Evolutionary conservation across 208 protist genomes (phyloP).

Genomic region (Zelonia costaricensis): DNA sequence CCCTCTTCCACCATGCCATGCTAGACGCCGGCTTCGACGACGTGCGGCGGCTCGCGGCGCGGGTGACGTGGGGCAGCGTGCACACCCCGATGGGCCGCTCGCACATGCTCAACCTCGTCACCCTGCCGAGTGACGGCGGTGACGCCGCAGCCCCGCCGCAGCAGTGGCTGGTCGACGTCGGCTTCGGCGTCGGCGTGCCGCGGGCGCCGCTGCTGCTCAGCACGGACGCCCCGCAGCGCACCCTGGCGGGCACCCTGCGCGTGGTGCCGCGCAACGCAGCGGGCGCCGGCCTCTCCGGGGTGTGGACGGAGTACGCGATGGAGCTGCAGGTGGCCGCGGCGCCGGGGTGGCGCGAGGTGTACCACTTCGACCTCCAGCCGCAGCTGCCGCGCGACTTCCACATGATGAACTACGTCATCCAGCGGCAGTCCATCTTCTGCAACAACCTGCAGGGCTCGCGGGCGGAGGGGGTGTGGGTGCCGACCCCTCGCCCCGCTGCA

Average conservation of each 20-base stretch:
- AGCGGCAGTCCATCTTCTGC: not conserved
- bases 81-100: constrained; percentile 9
- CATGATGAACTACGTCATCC: constrained; percentile 8
- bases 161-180: constrained; percentile 27
- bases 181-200: constrained; percentile 21
- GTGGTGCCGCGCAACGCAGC: constrained; percentile 21
- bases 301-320: constrained; percentile 7
- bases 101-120: constrained; percentile 10
- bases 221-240: constrained; percentile 3
- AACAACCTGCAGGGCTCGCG: constrained; percentile 4
- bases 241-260: constrained; percentile 13
- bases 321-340: not conserved
- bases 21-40: constrained; percentile 7
- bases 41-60: constrained; percentile 4
- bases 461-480: not conserved
- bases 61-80: constrained; percentile 1
- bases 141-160: not conserved
- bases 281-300: constrained; percentile 1
- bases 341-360: constrained; percentile 9
- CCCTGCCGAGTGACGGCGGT: not conserved
- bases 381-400: not conserved
- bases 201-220: constrained; percentile 8
- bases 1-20: constrained; percentile 17
- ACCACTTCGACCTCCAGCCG: constrained; percentile 26
- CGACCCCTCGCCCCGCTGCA: not conserved